Evolutionary conservation across 257 asterid species (phyloP).

Genomic region (Plantago ovata): DNA sequence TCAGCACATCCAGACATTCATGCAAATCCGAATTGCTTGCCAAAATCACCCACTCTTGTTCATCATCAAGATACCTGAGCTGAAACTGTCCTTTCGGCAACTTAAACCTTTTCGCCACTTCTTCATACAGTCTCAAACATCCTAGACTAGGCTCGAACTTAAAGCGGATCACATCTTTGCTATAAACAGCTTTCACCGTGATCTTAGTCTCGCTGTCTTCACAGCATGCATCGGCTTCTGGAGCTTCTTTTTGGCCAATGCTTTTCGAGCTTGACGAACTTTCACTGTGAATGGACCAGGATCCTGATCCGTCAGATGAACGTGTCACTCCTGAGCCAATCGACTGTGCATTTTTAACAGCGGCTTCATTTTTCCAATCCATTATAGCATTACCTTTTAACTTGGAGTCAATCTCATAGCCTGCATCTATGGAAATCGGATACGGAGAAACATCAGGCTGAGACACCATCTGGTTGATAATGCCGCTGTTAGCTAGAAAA

Average conservation of each 20-base stretch:
- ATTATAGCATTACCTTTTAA: neutral
- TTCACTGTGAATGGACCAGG: constrained; percentile 27
- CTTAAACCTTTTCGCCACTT: constrained; percentile 59
- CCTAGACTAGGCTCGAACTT: constrained; percentile 50
- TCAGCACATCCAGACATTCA: constrained; percentile 60
- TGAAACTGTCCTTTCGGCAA: constrained; percentile 50
- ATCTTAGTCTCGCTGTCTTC: constrained; percentile 37
- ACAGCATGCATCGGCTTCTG: constrained; percentile 19
- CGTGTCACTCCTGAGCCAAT: constrained; percentile 43
- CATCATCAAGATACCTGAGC: constrained; percentile 73
- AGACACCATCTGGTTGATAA: too few species aligned
- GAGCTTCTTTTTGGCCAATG: constrained; percentile 22
- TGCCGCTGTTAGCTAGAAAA: constrained; percentile 14
- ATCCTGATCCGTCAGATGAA: constrained; percentile 35
- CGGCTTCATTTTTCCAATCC: constrained; percentile 2
- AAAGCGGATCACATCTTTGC: constrained; percentile 56
- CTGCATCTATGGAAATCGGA: constrained; percentile 27
- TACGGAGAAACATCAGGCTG: constrained; percentile 14
- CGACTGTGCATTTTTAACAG: constrained; percentile 29
- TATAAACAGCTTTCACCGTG: constrained; percentile 50
- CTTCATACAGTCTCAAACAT: constrained; percentile 51
- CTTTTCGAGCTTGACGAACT: constrained; percentile 37
- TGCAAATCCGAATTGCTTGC: constrained; percentile 62
- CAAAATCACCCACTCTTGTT: constrained; percentile 79
- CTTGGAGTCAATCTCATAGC: constrained; percentile 15